A percentile compares a stretch with the other conserved stretches of the same genome.
These are phyloP conservation scores for Coemansia sp. DNA, from an alignment of 192 early-diverging fungal species.

Conservation along the genomic window DNA sequence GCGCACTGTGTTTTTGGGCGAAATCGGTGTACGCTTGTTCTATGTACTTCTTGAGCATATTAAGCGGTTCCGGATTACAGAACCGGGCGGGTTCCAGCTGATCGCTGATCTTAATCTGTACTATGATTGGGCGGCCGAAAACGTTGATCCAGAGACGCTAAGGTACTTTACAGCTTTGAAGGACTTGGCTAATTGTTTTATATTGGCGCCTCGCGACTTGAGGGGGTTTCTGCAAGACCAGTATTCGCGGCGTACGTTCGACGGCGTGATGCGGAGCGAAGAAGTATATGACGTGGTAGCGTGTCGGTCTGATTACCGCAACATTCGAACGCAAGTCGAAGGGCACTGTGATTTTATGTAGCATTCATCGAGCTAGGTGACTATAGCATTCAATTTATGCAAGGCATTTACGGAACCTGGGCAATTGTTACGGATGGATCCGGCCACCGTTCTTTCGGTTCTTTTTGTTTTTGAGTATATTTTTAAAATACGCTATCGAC, in stretches of 20 bases:
- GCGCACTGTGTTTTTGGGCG: slow-evolving; percentile 86
- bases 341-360: slow-evolving; percentile 58
- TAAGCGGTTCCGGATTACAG: slow-evolving; percentile 74
- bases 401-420: too few relatives aligned
- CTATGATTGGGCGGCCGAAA: slow-evolving; percentile 44
- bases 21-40: slow-evolving; percentile 85
- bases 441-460: too few relatives aligned
- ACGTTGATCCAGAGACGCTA: slow-evolving; percentile 38
- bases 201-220: slow-evolving; percentile 51
- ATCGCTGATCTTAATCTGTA: slow-evolving; percentile 61
- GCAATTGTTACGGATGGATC: too few relatives aligned
- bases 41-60: slow-evolving; percentile 83
- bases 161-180: slow-evolving; percentile 53
- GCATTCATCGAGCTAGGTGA: not conserved
- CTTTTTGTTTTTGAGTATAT: too few relatives aligned
- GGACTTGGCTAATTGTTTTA: slow-evolving; percentile 55
- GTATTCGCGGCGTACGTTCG: slow-evolving; percentile 49
- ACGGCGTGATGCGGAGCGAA: slow-evolving; percentile 54
- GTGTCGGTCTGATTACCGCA: slow-evolving; percentile 51
- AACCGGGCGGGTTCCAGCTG: slow-evolving; percentile 86
- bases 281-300: slow-evolving; percentile 56
- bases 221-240: slow-evolving; percentile 46
- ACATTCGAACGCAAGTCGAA: slow-evolving; percentile 49
- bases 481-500: not conserved
- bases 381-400: too few relatives aligned